Conservation (phyloP, 148 eudicot species). For the Fallopia convolvulus region DNA sequence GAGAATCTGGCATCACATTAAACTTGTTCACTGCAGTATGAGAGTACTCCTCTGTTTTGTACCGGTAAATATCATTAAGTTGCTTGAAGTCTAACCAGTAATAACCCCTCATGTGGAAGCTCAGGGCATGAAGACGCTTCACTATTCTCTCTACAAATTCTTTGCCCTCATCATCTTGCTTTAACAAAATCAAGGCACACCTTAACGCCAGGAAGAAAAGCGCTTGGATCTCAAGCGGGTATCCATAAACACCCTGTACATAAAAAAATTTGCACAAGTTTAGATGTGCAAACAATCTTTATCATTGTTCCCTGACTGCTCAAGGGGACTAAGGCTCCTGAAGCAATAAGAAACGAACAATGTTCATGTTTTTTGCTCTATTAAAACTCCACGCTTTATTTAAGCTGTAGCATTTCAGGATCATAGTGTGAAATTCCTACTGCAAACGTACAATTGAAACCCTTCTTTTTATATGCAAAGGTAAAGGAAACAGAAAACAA, state of each 20-base stretch:
- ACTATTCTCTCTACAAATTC: conserved; percentile 57
- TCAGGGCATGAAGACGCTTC: conserved; percentile 81
- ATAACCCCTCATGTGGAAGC: conserved; percentile 81
- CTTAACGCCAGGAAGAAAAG: conserved; percentile 91
- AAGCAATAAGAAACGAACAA: background rate
- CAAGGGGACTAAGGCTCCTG: background rate
- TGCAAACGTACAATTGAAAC: too few species aligned
- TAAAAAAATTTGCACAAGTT: background rate
- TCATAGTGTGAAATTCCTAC: too few species aligned
- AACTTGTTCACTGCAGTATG: conserved; percentile 85
- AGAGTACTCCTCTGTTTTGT: conserved; percentile 86
- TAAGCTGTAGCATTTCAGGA: too few species aligned
- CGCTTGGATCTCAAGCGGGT: conserved; percentile 96
- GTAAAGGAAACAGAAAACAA: background rate
- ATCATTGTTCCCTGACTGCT: background rate
- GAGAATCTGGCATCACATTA: conserved; percentile 90
- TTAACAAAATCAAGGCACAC: conserved; percentile 62
- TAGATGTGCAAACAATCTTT: background rate
- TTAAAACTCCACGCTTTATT: too few species aligned
- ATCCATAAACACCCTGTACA: conserved; percentile 88
- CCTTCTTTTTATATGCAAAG: background rate
- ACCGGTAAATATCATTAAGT: conserved; percentile 72
- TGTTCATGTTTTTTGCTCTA: background rate
- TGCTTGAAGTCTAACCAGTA: conserved; percentile 85
- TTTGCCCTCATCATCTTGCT: conserved; percentile 76